Percentiles rank a stretch among this genome's conserved stretches.
Evolutionary conservation across 129 eudicot species (phyloP).

Genomic region (Ambrosia artemisiifolia): DNA sequence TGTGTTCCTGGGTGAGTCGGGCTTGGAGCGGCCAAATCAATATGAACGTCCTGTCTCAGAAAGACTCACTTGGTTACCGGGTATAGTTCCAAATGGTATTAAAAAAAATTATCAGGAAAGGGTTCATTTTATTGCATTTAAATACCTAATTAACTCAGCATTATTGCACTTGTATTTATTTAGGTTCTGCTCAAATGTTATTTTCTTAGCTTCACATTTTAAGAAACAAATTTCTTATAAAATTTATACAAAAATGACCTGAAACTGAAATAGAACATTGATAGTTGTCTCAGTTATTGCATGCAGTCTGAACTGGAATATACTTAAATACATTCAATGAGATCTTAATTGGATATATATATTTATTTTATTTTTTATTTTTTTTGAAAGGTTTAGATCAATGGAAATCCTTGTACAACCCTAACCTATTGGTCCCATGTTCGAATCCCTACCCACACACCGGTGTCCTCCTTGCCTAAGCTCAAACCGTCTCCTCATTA

Average conservation of each 20-base stretch:
- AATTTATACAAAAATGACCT: not conserved
- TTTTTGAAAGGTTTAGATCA: no score
- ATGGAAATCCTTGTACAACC: no score
- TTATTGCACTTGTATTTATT: not conserved
- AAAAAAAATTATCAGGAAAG: no score
- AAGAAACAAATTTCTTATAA: not conserved
- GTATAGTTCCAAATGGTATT: no score
- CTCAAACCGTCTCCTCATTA: no score
- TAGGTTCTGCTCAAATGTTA: not conserved
- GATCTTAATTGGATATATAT: not conserved
- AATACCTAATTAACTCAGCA: not conserved
- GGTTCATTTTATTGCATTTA: not conserved
- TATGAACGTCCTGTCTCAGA: no score
- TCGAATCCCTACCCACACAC: no score
- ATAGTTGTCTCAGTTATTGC: not conserved
- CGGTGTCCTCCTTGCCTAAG: no score
- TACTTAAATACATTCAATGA: not conserved
- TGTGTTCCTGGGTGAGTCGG: no score
- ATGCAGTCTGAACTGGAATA: not conserved
- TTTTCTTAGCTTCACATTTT: not conserved
- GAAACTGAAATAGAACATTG: not conserved
- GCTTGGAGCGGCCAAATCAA: no score
- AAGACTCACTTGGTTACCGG: no score
- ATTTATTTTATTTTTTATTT: not conserved
- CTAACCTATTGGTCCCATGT: no score